Base-by-base conservation (phyloP, 2,329 filamentous ascomycete genomes). In the Thielaviopsis cerberus region DNA sequence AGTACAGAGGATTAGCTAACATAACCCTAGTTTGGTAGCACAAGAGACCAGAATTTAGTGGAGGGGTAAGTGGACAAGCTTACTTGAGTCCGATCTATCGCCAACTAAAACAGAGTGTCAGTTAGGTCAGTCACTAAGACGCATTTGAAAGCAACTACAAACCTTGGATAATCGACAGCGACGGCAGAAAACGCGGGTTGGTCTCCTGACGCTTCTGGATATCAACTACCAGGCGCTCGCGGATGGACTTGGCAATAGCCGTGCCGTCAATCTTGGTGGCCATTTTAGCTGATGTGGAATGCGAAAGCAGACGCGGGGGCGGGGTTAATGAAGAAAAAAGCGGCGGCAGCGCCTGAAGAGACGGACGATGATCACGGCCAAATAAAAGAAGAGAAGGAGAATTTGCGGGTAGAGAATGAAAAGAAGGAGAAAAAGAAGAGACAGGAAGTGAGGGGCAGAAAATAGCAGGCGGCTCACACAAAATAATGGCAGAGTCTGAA, bases 261-360 rank as follows among this genome's bases (percentile, higher is more conserved):
- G 85, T 95, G 75, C 92, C 92, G 75, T 98, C 92, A 67, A 98
- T 92, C 76, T 89, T 95, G 64, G 88, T 91, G 65, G 82, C 81
- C 90, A 96, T 97, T 68, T 73, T 76, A 72, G 74, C 65, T 62
- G 78, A 81, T 64, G 72, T 72, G 50, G 72, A 71, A 64, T 34
- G 26, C 22, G 52, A 54, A 51, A 41, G 51, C 23, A 51, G 27
- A 20, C 51, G 53, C 48, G 41, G 55, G 59, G 57, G 57, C 24
- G 41, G 41, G 41, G 41, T 48, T 7, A 48, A 48, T 48, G 41
- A 48, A 48, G 41, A 48, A 48, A 48, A 48, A 3, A 48, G 41
- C 20, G 41, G 41, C 41, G 41, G 41, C 41, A 48, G 41, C 41
- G n/a, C 41, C 41, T 48, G 41, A n/a, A 22, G n/a, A 48, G n/a